Base-by-base conservation (phyloP, 2,329 filamentous ascomycete species). In the Juglanconis juglandina region DNA sequence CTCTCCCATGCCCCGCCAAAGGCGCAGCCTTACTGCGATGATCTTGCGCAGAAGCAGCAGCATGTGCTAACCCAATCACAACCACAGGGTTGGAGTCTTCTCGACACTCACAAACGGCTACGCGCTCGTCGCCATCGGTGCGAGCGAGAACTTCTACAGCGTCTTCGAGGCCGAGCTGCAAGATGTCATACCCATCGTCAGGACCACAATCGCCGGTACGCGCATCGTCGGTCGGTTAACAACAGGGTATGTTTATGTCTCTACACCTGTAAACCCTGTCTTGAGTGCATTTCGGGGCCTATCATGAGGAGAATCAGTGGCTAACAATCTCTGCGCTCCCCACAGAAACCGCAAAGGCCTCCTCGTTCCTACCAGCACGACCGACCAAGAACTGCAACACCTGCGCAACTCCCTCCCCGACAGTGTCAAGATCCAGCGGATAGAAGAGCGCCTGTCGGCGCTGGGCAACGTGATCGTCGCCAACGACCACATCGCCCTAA, bases 101-200 rank as follows among this genome's bases (percentile, higher is more conserved):
- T 80, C 93, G 63, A 96, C 92, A 64, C 89, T 99, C 74, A 99
- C 95, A 68, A 99, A 99, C 79, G 94, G 92, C 63, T 99, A 96
- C 78, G 92, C 93, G 69, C 84, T 99, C 70, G 92, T 97, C 69
- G 93, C 94, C 66, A 87, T 96, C 67, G 95, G 95, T 72, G 93
- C 91, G 69, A 96, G 92, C 72, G 93, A 97, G 83, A 98, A 98
- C 85, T 99, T 99, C 79, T 98, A 98, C 87, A 93, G 91, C 81
- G 86, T 98, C 75, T 98, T 99, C 80, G 95, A 99, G 83, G 89
- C 94, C 65, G 95, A 99, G 81, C 85, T 99, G 64, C 92, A 96
- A 81, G 95, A 98, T 80, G 87, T 97, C 65, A 94, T 99, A 70
- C 95, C 95, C 68, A 97, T 97, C 76, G 95, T 92, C 77, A 91